These are phyloP conservation scores for Cynanchum wilfordii DNA, from an alignment of 257 asterid species.

Conservation along the genomic window DNA sequence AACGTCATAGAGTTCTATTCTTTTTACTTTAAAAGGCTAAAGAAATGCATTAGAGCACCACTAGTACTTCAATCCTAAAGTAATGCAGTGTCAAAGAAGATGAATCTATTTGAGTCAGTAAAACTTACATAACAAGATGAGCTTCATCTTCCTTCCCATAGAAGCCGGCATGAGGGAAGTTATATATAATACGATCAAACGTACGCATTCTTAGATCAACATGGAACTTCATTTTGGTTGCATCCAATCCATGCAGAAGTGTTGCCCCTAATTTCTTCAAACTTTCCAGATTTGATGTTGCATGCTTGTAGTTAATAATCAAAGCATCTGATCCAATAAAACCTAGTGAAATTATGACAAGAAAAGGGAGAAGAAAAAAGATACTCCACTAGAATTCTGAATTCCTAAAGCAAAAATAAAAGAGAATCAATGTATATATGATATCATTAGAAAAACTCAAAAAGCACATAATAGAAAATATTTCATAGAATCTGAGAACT, in stretches of 20 bases:
- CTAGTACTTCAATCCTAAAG: background rate
- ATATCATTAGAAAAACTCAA: no score
- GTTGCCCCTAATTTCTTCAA: conserved; percentile 40
- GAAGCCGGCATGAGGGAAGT: conserved; percentile 82
- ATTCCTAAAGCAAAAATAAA: background rate
- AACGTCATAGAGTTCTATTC: background rate
- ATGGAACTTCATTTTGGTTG: conserved; percentile 34
- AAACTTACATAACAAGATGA: conserved; percentile 27
- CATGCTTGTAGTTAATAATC: conserved; percentile 45
- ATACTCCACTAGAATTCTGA: background rate
- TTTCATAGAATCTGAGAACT: no score
- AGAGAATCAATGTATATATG: background rate
- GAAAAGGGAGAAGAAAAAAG: background rate
- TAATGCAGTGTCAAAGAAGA: background rate
- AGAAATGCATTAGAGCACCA: background rate
- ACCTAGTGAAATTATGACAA: background rate
- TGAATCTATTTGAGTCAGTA: background rate
- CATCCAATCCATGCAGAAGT: conserved; percentile 50
- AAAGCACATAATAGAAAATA: no score
- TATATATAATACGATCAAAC: conserved; percentile 53
- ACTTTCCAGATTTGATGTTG: conserved; percentile 26
- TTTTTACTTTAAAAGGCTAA: background rate
- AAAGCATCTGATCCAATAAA: conserved; percentile 29
- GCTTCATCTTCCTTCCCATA: conserved; percentile 33
- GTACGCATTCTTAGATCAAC: conserved; percentile 25